Evolutionary conservation across 2,329 filamentous ascomycete species (phyloP), one percentile per base, ranked within the genome.

Genomic region (Xylaria sp.): DNA sequence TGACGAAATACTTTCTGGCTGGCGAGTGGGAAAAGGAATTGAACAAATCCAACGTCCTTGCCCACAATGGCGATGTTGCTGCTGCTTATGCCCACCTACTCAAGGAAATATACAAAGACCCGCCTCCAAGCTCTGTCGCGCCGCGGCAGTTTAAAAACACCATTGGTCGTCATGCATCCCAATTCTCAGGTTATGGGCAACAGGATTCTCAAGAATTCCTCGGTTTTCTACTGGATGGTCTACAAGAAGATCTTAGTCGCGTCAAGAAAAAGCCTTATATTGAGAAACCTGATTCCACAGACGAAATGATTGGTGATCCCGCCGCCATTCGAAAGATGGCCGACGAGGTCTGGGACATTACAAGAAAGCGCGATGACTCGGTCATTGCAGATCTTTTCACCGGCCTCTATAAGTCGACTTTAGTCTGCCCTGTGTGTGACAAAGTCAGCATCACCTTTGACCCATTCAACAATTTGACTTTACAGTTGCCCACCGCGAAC

Each of bases 361-460:
- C 97, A 72, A 93, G 93, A 76, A 90, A 91, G 70, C 90, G 96
- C 60, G 97, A 99, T 73, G 94, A 98, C 77, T 98, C 96, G 0
- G 91, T 98, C 46, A 93, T 97, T 72, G 95, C 93, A 65, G 96
- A 99, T 77, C 85, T 99, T 12, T 99, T 99, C 79, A 97, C 93
- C 25, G 96, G 96, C 70, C 93, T 98, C 86, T 99, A 98, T 86
- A 97, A 98, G 82, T 98, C 97, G 52, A 98, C 95, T 0, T 87
- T 99, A 70, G 91, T 96, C 70, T 99, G 96, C 77, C 96, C 96
- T 0, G 87, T 87, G 8, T 99, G 96, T 79, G 87, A 91, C 73
- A 99, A 98, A 82, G 92, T 98, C 80, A 97, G 94, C 86, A 97
- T 99, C 75, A 98, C 96, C 0, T 99, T 99, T 76, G 96, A 99